Conservation (phyloP, 1,284 basidiomycete genomes). For the Cryptococcus wingfieldii region DNA sequence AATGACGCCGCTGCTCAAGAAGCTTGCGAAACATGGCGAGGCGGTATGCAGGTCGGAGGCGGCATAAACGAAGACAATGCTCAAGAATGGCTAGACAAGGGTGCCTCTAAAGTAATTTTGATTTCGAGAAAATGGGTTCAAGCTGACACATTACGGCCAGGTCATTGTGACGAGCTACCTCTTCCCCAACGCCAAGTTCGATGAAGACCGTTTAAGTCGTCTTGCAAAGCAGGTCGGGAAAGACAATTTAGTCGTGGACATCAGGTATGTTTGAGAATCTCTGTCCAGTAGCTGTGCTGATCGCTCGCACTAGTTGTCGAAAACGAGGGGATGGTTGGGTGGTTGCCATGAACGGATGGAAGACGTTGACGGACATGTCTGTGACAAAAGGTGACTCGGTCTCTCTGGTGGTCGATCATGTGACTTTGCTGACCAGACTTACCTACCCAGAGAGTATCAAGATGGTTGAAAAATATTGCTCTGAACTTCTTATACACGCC, state of each 20-base stretch:
- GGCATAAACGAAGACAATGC: slow-evolving; percentile 84
- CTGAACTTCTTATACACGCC: slow-evolving; percentile 93
- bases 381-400: slow-evolving; percentile 66
- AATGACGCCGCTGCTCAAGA: slow-evolving; percentile 84
- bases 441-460: slow-evolving; percentile 28
- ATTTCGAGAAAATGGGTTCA: background rate
- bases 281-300: background rate
- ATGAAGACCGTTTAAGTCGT: slow-evolving; percentile 63
- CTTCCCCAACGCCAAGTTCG: slow-evolving; percentile 79
- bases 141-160: slow-evolving; percentile 49
- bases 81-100: slow-evolving; percentile 74
- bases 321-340: slow-evolving; percentile 74
- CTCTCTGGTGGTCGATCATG: background rate
- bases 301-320: slow-evolving; percentile 66
- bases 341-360: slow-evolving; percentile 99
- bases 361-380: slow-evolving; percentile 90
- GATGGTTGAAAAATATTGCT: slow-evolving; percentile 49
- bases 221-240: slow-evolving; percentile 70
- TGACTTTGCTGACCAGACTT: background rate
- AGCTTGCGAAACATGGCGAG: slow-evolving; percentile 79
- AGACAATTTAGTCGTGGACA: slow-evolving; percentile 88
- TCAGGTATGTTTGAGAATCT: slow-evolving; percentile 59
- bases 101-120: slow-evolving; percentile 76
- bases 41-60: slow-evolving; percentile 84
- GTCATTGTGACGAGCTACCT: slow-evolving; percentile 96